Base-by-base conservation (phyloP, 441 rosid genomes). In the Brassica balearica region DNA sequence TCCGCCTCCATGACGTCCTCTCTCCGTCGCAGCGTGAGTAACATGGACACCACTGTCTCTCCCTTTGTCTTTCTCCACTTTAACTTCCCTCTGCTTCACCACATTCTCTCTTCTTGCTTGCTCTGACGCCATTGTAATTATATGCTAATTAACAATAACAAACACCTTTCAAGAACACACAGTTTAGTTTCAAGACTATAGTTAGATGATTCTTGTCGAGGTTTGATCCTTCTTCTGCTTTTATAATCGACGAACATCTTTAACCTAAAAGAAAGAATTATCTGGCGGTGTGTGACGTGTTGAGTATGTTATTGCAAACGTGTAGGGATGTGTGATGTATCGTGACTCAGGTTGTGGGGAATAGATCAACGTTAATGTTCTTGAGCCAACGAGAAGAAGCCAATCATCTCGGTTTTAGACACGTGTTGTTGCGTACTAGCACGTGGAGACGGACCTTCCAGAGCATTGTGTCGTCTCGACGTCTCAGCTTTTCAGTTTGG, bases 111-210 rank as follows among this genome's bases (percentile, higher is more conserved):
- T 84, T 15, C 86, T 79, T 11, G 81, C 74, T 75, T 95, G 91
- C 75, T 88, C 81, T 0, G 95, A 90, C 23, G 96, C 86, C 98
- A 90, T 91, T 67, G 65, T 55, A 74, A 5, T 9, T 12, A 10
- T 10, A 27, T 1, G n/a, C 56, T 62, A 2, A 46, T 6, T 32
- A 23, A 23, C 27, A 23, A 23, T 23, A 41, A 41, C 2, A 41
- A 46, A 14, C 9, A 10, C 25, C 9, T 11, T 61, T 12, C 62
- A 51, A 41, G 48, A 81, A 71, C 71, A 51, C 19, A 51, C 22
- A 43, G 20, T 15, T 15, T 5, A 15, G 20, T 53, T 53, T 12
- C 29, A 56, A 53, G 76, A 75, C 41, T 48, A 36, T 51, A 36
- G 22, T 73, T 19, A n/a, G 27, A 38, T 73, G 73, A 70, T 75